Base-by-base conservation (phyloP, 1,139 yeast species). In the Arxiozyma telluris region DNA sequence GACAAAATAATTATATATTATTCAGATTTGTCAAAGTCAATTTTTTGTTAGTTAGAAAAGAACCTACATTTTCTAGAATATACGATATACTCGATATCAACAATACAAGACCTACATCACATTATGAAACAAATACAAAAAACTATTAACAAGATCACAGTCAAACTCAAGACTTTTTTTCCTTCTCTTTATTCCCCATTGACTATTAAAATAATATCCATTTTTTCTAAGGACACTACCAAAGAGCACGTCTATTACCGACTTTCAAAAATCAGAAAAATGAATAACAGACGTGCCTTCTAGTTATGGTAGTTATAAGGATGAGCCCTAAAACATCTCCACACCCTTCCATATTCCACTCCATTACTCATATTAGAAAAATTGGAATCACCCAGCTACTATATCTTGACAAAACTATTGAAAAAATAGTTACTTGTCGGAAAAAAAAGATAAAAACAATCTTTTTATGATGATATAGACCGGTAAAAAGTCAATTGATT, bases 351-450 rank as follows among this genome's bases (percentile, higher is more conserved):
- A 25, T 8, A 44, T 44, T 34, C 17, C 21, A 25, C 47, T 25
- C 47, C 23, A 12, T 39, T 18, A 25, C 21, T 45, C 18, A 20
- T 30, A 44, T 12, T 27, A 27, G 47, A 41, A 34, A 54, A 54
- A 56, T 63, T 65, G 69, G 69, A 59, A 64, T 66, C 69, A 66
- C 68, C 69, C 69, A 65, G 69, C 66, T 58, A 58, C 55, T 62
- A 59, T 61, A 60, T 54, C 67, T 44, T 59, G 62, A 59, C 55
- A 47, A 50, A 44, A 34, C n/a, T 6, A 34, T 12, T 34, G 6
- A 39, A 12, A 44, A 50, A 47, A 39, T 48, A 20, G 34, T 39
- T 27, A 25, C 23, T 53, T 58, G 54, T 49, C 52, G 52, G 52
- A 54, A 54, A 51, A 50, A 52, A 51, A 54, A 53, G 30, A 51